Evolutionary conservation across 768 basidiomycete genomes (phyloP).

Genomic region (Nevesoporus exiguus): DNA sequence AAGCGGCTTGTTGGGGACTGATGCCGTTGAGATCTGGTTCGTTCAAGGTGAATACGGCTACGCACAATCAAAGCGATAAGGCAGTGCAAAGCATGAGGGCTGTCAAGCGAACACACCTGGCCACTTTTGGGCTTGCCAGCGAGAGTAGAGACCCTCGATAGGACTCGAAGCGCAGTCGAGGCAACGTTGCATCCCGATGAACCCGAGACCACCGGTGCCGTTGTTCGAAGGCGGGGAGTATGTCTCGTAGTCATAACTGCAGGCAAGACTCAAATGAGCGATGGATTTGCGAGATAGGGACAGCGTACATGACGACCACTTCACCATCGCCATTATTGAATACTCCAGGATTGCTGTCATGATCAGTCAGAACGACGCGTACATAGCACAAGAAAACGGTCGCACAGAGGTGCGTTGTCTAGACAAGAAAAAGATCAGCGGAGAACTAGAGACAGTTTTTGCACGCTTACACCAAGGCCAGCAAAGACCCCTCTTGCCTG

Average conservation of each 20-base stretch:
- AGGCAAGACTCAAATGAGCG: neutral
- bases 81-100: neutral
- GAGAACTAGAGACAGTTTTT: neutral
- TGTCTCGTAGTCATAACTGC: conserved; percentile 39
- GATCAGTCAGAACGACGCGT: conserved; percentile 1
- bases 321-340: conserved; percentile 33
- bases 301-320: conserved; percentile 33
- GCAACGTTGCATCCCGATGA: conserved; percentile 40
- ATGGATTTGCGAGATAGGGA: neutral
- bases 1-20: conserved; percentile 30
- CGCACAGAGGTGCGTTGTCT: conserved; percentile 33
- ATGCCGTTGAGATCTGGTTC: conserved; percentile 35
- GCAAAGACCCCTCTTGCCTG: conserved; percentile 37
- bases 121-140: conserved; percentile 32
- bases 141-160: conserved; percentile 28
- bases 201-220: conserved; percentile 35
- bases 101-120: conserved; percentile 22
- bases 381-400: neutral
- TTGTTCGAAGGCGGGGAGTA: conserved; percentile 33
- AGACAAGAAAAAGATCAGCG: neutral
- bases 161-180: conserved; percentile 37
- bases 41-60: conserved; percentile 36
- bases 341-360: conserved; percentile 26
- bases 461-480: conserved; percentile 35
- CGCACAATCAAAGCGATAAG: neutral